A percentile compares a stretch with the other conserved stretches of the same genome.
These are phyloP conservation scores for Pholiota adiposa DNA, from an alignment of 1,284 basidiomycete species.

Conservation along the genomic window DNA sequence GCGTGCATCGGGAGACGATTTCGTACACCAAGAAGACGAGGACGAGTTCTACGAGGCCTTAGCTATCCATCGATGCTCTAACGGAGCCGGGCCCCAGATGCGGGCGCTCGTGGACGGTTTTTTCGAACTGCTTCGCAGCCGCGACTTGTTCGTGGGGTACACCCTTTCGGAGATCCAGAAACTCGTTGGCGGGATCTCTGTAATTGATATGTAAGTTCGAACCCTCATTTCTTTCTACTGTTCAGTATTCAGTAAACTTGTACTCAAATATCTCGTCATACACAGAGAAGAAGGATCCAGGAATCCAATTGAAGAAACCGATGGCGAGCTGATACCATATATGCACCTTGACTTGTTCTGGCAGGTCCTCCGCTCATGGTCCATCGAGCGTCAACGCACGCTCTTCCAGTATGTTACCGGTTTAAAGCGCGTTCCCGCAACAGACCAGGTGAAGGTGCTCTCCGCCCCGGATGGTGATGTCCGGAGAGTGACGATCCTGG, in stretches of 20 bases:
- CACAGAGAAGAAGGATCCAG: constrained; percentile 21
- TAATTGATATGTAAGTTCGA: constrained; percentile 20
- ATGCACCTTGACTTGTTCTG: constrained; percentile 29
- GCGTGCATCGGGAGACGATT: constrained; percentile 12
- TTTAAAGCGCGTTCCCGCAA: constrained; percentile 26
- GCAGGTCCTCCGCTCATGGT: constrained; percentile 25
- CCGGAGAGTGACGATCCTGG: constrained; percentile 28
- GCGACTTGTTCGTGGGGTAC: constrained; percentile 25
- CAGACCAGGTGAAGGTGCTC: constrained; percentile 28
- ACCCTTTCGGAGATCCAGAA: constrained; percentile 23
- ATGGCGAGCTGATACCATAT: constrained; percentile 19
- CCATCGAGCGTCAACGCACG: constrained; percentile 22
- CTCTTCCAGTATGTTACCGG: constrained; percentile 28
- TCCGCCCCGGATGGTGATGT: constrained; percentile 28
- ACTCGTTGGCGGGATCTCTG: constrained; percentile 25
- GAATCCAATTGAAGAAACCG: constrained; percentile 9
- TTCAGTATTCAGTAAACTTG: not conserved
- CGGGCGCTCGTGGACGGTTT: constrained; percentile 27
- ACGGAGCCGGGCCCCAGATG: constrained; percentile 17
- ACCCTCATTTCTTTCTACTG: not conserved
- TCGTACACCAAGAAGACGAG: constrained; percentile 20
- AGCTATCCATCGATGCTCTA: constrained; percentile 13
- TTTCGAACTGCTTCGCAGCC: constrained; percentile 21
- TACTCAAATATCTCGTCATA: not conserved
- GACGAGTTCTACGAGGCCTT: constrained; percentile 20